A percentile compares a stretch with the other conserved stretches of the same genome.
Conservation (phyloP, 192 early-diverging fungal genomes). For the Coemansia sp. region DNA sequence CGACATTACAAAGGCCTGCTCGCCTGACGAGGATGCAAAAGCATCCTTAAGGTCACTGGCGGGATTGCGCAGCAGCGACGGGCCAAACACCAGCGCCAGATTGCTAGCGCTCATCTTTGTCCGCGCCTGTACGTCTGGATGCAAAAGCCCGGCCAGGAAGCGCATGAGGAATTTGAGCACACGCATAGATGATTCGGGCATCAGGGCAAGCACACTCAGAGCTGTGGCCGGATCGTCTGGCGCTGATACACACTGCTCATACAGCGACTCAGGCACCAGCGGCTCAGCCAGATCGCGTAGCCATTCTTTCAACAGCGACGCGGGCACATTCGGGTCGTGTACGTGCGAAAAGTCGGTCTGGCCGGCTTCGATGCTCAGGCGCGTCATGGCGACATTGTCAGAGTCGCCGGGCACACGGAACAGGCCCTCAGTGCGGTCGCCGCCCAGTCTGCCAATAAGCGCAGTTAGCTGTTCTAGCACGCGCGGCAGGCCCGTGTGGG, state of each 20-base stretch:
- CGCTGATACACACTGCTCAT: conserved; percentile 73
- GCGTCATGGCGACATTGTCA: conserved; percentile 73
- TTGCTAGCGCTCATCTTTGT: conserved; percentile 94
- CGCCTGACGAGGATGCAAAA: conserved; percentile 55
- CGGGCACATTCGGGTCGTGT: conserved; percentile 89
- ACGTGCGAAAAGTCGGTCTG: conserved; percentile 69
- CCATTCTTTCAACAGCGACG: conserved; percentile 91
- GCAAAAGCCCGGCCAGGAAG: conserved; percentile 81
- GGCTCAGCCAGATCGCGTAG: conserved; percentile 91
- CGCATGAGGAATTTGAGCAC: conserved; percentile 77
- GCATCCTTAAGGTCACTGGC: conserved; percentile 61
- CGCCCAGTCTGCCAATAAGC: conserved; percentile 71
- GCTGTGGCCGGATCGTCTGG: conserved; percentile 56
- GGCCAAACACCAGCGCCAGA: conserved; percentile 95
- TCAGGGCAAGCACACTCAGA: conserved; percentile 45
- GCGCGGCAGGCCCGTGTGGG: conserved; percentile 59
- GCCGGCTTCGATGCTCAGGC: conserved; percentile 80
- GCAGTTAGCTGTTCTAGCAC: conserved; percentile 80
- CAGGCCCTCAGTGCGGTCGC: conserved; percentile 84
- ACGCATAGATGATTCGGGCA: conserved; percentile 26
- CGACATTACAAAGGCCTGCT: conserved; percentile 50
- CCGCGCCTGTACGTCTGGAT: conserved; percentile 62
- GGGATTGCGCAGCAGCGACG: conserved; percentile 89
- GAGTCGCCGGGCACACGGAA: conserved; percentile 95
- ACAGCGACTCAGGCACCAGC: conserved; percentile 77